phyloP scores from a whole-genome alignment of 192 early-diverging fungal genomes.

The Pilobolus umbonatus region DNA sequence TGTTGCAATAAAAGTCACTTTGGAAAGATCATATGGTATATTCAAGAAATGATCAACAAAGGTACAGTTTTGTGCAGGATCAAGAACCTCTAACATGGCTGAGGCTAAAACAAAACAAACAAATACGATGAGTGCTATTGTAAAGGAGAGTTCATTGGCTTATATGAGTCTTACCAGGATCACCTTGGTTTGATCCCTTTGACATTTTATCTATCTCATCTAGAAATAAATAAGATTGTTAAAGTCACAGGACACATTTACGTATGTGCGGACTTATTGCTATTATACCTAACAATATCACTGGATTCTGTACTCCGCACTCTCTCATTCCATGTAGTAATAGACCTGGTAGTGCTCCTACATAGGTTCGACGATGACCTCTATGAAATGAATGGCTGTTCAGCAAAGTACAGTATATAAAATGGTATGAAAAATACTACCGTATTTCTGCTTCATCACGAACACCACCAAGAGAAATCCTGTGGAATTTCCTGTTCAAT shows the following conservation, averaged over 20 bases:
- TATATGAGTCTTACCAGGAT: constrained; percentile 44
- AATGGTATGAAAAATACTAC: no score
- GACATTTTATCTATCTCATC: constrained; percentile 82
- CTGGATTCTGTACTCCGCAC: constrained; percentile 71
- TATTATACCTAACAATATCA: constrained; percentile 65
- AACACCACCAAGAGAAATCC: constrained; percentile 81
- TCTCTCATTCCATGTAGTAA: constrained; percentile 68
- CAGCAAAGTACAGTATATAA: neutral
- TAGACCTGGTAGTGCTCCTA: constrained; percentile 82
- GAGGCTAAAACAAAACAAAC: constrained; percentile 41
- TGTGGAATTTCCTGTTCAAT: constrained; percentile 71
- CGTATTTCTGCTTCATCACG: constrained; percentile 85
- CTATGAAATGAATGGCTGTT: constrained; percentile 52
- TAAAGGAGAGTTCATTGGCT: neutral
- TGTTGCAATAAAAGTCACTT: constrained; percentile 78
- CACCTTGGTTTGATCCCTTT: constrained; percentile 55
- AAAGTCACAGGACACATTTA: neutral
- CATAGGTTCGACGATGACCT: constrained; percentile 83
- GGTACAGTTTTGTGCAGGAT: constrained; percentile 81
- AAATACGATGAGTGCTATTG: neutral
- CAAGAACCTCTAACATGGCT: constrained; percentile 78
- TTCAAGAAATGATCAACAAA: constrained; percentile 84
- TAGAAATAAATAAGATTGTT: neutral
- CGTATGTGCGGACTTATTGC: no score
- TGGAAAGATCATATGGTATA: constrained; percentile 58